Evolutionary conservation across 1,139 yeast genomes (phyloP), one percentile per base, ranked within the genome.

Genomic region (Suhomyces ambrosiae): DNA sequence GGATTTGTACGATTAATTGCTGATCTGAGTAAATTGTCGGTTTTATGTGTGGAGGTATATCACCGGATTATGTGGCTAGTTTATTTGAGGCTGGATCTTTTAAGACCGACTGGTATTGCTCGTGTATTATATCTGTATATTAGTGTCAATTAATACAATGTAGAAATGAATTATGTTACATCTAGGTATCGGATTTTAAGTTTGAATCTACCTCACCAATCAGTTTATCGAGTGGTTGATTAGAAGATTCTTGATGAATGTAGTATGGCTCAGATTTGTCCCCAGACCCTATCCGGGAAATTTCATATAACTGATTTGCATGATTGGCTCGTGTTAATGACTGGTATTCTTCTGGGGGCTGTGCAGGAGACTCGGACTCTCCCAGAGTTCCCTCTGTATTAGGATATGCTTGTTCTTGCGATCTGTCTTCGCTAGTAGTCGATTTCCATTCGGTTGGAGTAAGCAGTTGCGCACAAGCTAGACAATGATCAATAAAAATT

Each of bases 401-500:
- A 8, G 41, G 9, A n/a, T 22, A 27, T 7, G 24, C 27, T n/a
- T 27, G 33, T n/a, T 30, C 32, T 19, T 16, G 23, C 7, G 33
- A 22, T 14, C 31, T 25, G n/a, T 27, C 28, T 6, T 33, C 33
- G 12, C 26, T 15, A 2, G 19, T 15, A n/a, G 33, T 23, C n/a
- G 40, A 21, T 18, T 32, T 40, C 40, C 40, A 35, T 12, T 37
- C 41, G 3, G 43, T 23, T 4, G 44, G 42, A 3, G 37, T 25
- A 4, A 42, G 36, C 36, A 21, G 45, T 23, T 58, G 56, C 33
- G 89, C 85, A 61, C 92, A 84, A 22, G 72, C 78, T 30, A 69
- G 69, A 48, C 86, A 80, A 56, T 85, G 94, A 28, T 76, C 82
- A 17, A 84, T 71, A 56, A 85, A 85, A 5, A 63, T 64, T 48